Conservation (phyloP, 73 alveolate species). For the Paramecium bursaria region DNA sequence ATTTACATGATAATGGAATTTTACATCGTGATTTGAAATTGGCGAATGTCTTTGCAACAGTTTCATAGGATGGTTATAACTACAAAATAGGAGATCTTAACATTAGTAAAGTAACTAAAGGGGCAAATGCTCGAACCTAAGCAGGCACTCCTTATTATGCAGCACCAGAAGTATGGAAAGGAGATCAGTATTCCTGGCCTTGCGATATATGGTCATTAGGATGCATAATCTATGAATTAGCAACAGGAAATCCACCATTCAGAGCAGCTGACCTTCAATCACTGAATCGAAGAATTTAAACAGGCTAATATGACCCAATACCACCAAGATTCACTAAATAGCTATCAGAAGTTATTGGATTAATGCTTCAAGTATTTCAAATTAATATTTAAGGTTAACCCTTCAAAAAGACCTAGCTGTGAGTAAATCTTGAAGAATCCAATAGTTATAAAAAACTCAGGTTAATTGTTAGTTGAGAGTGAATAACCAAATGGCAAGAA, state of each 20-base stretch:
- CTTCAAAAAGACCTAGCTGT: slow-evolving; percentile 37
- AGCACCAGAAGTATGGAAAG: slow-evolving; percentile 90
- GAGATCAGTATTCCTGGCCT: slow-evolving; percentile 84
- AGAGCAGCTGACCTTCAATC: slow-evolving; percentile 73
- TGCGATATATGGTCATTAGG: slow-evolving; percentile 97
- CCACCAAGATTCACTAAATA: slow-evolving; percentile 60
- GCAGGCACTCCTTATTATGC: slow-evolving; percentile 93
- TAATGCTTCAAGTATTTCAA: slow-evolving; percentile 28
- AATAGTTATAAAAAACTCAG: slow-evolving; percentile 37
- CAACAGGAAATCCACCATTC: slow-evolving; percentile 92
- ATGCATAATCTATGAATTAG: slow-evolving; percentile 92
- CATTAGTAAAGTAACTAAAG: slow-evolving; percentile 78
- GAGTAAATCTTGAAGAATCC: slow-evolving; percentile 38
- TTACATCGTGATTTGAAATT: slow-evolving; percentile 73
- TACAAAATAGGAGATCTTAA: slow-evolving; percentile 84
- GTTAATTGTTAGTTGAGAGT: slow-evolving; percentile 37
- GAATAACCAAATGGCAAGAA: slow-evolving; percentile 19
- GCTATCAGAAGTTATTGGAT: slow-evolving; percentile 18
- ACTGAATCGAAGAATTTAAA: slow-evolving; percentile 11
- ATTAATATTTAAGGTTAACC: slow-evolving; percentile 1
- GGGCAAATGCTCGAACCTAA: slow-evolving; percentile 76
- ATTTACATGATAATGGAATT: slow-evolving; percentile 61
- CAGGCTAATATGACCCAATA: slow-evolving; percentile 59
- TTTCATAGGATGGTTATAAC: slow-evolving; percentile 57
- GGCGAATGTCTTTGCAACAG: slow-evolving; percentile 80